Evolutionary conservation across 352 stramenopile species (phyloP), one percentile per base, ranked within the genome.

Genomic region (Pythium sukuiense): DNA sequence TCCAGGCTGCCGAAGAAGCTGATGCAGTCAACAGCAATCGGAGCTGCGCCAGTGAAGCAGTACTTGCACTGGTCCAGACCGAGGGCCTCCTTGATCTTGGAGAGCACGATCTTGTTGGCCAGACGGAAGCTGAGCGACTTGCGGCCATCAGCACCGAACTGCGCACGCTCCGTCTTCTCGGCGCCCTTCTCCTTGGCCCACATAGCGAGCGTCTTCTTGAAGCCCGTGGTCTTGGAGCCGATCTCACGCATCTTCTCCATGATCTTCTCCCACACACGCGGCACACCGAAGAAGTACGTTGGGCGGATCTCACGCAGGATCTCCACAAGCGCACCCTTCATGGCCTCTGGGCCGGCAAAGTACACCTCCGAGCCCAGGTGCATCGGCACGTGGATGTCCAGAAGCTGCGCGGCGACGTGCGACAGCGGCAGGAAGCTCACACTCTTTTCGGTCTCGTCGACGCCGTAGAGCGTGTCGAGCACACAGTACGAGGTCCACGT

Each of bases 1-100:
- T 98, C 95, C n/a, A 98, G 72, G 11, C 82, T 96, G 43, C 81
- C 87, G 61, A 98, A 97, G 73, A 97, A 98, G 50, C 87, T 77
- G 59, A 89, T 72, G 54, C 76, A 76, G 26, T 88, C 76, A 5
- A 69, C 71, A 7, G 73, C 73, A 64, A 88, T 85, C 2, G 78
- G 70, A 52, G 93, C 93, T 9, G 92, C 94, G 3, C 81, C 87
- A 2, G 88, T 95, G 76, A 96, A 96, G 66, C 88, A 92, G 49
- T 76, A 78, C 55, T 81, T 79, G 74, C 82, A 92, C 57, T 89
- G 65, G 67, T 98, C 88, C 18, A 98, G 77, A 12, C 83, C 83
- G 30, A 97, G 72, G 32, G 79, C 84, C 16, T 72, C 63, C 57
- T 90, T 89, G 39, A 97, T 79, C 71, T 96, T 96, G 56, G 70